Evolutionary conservation across 208 protist species (phyloP), one percentile per base, ranked within the genome.

Genomic region (Tetramitus jugosus): DNA sequence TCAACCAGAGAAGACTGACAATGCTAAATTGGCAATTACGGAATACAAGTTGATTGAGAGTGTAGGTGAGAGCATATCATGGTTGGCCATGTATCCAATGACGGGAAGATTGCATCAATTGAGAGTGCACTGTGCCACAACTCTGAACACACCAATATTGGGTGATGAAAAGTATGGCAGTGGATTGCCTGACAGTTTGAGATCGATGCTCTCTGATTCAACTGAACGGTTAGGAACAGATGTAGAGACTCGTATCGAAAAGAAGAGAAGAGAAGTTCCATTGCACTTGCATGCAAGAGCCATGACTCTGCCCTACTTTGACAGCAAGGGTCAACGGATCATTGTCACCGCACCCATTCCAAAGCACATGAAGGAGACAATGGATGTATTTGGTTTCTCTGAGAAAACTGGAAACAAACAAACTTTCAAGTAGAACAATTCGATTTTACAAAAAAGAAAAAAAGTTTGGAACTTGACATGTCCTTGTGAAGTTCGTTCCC

Each of bases 51-150:
- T 39, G 0, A 53, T 74, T 1, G 67, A 74, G 3, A 8, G 33
- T 37, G 35, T 49, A 23, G 26, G n/a, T 53, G 42, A 74, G 14
- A 37, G 53, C 14, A 6, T 74, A 4, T 43, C 67, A 42, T 74
- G 39, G 67, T 1, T 53, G 26, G 42, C 26, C 8, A 13, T 74
- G 6, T 74, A 74, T 53, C 67, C 67, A 53, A 43, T 74, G 2
- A 74, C 67, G 23, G 67, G 67, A 39, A 74, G 67, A 53, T 33
- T 39, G 33, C 67, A 74, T 74, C 67, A 74, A 37, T n/a, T 74
- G 1, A 74, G 67, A 74, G 67, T 74, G 6, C 39, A 74, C 53
- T 74, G 67, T 53, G n/a, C 42, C 10, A 53, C 42, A 37, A 42
- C 8, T 14, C 37, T 74, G 6, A 6, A n/a, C n/a, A 35, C n/a